Evolutionary conservation across 108 stramenopile genomes (phyloP).

Genomic region (Epithemia pelagica): DNA sequence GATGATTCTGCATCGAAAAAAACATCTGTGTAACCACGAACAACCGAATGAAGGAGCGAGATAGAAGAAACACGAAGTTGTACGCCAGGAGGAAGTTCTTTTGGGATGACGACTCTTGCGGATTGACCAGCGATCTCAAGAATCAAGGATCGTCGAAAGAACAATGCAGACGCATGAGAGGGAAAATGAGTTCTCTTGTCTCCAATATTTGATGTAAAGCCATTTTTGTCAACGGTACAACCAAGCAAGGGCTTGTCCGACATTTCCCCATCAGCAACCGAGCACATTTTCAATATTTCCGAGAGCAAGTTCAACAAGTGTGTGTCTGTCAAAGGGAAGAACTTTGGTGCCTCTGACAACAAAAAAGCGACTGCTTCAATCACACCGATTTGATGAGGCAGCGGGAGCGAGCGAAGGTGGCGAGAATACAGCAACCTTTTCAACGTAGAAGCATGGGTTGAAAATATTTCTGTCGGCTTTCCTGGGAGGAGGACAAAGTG

Average conservation of each 20-base stretch:
- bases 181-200: conserved; percentile 1
- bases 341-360: conserved; percentile 43
- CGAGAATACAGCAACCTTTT: conserved; percentile 66
- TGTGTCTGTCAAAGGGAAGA: conserved; percentile 54
- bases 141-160: conserved; percentile 48
- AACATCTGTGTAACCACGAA: conserved; percentile 44
- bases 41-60: conserved; percentile 54
- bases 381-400: conserved; percentile 69
- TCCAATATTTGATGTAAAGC: conserved; percentile 27
- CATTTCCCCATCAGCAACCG: conserved; percentile 86
- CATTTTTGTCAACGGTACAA: conserved; percentile 73
- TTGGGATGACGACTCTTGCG: conserved; percentile 31
- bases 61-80: conserved; percentile 72
- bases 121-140: conserved; percentile 25
- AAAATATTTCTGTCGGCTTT: neutral
- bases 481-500: conserved; percentile 21
- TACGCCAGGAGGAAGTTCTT: conserved; percentile 60
- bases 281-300: conserved; percentile 75
- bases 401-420: conserved; percentile 55
- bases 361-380: conserved; percentile 65
- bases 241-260: conserved; percentile 45
- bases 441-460: neutral
- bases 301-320: conserved; percentile 68
- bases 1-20: conserved; percentile 70
- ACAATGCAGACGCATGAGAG: conserved; percentile 51